phyloP scores from a whole-genome alignment of 306 rosid species.

The Malus domestica region ASM211411v1 NC_041792.1:30858907-30859406 shows the following conservation, averaged over 20 bases:
- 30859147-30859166: not conserved
- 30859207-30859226: not conserved
- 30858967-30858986: no score
- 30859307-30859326: conserved; percentile 7
- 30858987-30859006: no score
- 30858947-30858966: no score
- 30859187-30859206: not conserved
- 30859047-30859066: no score
- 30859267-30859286: not conserved
- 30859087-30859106: no score
- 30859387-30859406: not conserved
- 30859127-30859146: not conserved
- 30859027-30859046: no score
- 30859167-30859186: not conserved
- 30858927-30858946: no score
- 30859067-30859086: no score
- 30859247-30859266: not conserved
- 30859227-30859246: not conserved
- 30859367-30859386: not conserved
- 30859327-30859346: not conserved
- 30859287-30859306: not conserved
- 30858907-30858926: no score
- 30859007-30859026: no score
- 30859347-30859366: not conserved
- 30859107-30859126: not conserved